Evolutionary conservation across 2,329 filamentous ascomycete genomes (phyloP).

Genomic region (Colletotrichum sp.): DNA sequence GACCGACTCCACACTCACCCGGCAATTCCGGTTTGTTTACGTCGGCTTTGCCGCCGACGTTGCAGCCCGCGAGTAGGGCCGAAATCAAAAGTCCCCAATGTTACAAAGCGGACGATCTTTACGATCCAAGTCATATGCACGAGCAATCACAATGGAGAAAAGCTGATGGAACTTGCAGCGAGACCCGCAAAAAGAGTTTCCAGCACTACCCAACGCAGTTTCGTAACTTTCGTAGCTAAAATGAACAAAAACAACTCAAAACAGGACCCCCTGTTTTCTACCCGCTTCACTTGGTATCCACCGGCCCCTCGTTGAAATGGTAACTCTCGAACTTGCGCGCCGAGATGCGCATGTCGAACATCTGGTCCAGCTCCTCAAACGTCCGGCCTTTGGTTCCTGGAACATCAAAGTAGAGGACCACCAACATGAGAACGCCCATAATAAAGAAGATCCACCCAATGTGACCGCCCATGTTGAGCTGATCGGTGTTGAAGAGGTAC

Average conservation of each 20-base stretch:
- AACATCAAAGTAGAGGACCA: conserved; percentile 32
- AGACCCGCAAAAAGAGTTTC: neutral
- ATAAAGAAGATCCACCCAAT: conserved; percentile 45
- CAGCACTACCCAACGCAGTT: neutral
- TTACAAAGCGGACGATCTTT: neutral
- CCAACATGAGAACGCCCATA: conserved; percentile 28
- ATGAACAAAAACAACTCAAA: neutral
- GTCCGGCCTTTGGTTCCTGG: conserved; percentile 33
- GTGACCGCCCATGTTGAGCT: conserved; percentile 42
- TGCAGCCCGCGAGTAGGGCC: neutral
- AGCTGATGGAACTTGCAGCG: neutral
- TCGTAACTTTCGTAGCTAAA: neutral
- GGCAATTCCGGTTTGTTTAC: conserved; percentile 8
- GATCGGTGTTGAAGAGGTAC: conserved; percentile 32
- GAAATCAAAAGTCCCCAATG: neutral
- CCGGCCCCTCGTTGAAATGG: conserved; percentile 6
- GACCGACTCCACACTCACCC: neutral
- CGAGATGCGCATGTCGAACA: conserved; percentile 24
- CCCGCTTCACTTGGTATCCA: conserved; percentile 4
- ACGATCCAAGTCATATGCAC: neutral
- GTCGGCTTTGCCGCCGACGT: conserved; percentile 4
- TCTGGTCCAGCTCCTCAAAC: conserved; percentile 35
- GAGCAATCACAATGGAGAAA: neutral
- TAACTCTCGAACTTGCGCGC: conserved; percentile 13
- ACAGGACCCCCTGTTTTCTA: neutral